phyloP scores from a whole-genome alignment of 768 basidiomycete genomes.

The Pluteus cervinus region DNA sequence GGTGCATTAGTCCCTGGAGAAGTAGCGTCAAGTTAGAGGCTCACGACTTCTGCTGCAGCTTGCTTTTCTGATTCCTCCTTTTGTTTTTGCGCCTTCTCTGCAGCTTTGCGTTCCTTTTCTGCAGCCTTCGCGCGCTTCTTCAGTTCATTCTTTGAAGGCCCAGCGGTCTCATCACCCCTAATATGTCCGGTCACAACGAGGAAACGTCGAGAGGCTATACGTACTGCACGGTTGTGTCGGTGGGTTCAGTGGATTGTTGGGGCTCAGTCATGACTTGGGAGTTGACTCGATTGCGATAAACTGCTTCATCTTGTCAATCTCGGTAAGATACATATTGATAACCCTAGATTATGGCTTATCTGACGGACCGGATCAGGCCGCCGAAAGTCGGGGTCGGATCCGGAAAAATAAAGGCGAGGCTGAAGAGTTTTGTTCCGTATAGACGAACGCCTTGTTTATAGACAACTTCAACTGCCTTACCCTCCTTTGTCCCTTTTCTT shows the following conservation, averaged over 20 bases:
- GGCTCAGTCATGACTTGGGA: slow-evolving; percentile 22
- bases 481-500: too few species aligned
- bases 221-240: slow-evolving; percentile 18
- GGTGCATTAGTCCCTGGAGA: slow-evolving; percentile 5
- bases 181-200: neutral
- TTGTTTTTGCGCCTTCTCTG: slow-evolving; percentile 78
- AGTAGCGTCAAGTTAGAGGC: slow-evolving; percentile 12
- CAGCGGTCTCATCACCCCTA: slow-evolving; percentile 29
- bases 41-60: slow-evolving; percentile 58
- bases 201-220: slow-evolving; percentile 1
- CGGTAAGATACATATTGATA: too few species aligned
- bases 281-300: neutral
- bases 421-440: too few species aligned
- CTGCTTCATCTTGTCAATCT: too few species aligned
- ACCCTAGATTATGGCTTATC: too few species aligned
- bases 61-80: slow-evolving; percentile 66
- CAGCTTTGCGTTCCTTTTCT: slow-evolving; percentile 86
- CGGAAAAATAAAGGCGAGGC: too few species aligned
- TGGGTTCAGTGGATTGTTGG: slow-evolving; percentile 15
- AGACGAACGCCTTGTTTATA: too few species aligned
- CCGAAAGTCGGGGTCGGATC: too few species aligned
- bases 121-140: slow-evolving; percentile 90
- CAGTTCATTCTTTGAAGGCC: slow-evolving; percentile 79
- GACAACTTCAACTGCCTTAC: too few species aligned
- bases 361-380: too few species aligned